Evolutionary conservation across 73 alveolate genomes (phyloP).

Genomic region (Strombidium stylifer): DNA sequence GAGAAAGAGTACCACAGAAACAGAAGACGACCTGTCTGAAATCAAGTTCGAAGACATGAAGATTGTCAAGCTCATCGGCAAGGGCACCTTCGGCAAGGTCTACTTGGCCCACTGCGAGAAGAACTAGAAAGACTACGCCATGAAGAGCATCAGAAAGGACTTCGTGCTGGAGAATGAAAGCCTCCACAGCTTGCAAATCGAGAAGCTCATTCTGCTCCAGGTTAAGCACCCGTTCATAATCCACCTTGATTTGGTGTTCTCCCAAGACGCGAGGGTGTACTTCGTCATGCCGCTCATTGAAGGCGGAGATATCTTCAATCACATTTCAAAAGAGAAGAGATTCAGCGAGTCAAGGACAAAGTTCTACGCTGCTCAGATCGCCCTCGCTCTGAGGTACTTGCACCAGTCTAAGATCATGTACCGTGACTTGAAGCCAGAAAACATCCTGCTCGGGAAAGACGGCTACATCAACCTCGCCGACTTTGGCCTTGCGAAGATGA

Average conservation of each 20-base stretch:
- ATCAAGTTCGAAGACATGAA: slow-evolving; percentile 31
- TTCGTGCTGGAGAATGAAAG: slow-evolving; percentile 75
- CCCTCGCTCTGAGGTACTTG: slow-evolving; percentile 73
- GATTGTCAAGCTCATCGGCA: slow-evolving; percentile 51
- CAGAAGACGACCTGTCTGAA: background rate
- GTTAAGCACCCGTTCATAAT: slow-evolving; percentile 81
- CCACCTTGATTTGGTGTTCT: slow-evolving; percentile 68
- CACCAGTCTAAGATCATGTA: slow-evolving; percentile 68
- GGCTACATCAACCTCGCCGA: slow-evolving; percentile 80
- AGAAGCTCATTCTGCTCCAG: slow-evolving; percentile 70
- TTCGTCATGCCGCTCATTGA: slow-evolving; percentile 71
- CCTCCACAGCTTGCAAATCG: slow-evolving; percentile 66
- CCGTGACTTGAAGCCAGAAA: slow-evolving; percentile 91
- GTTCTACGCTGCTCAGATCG: slow-evolving; percentile 80
- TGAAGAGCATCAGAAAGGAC: slow-evolving; percentile 82
- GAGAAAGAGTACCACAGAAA: background rate
- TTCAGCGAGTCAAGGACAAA: slow-evolving; percentile 71
- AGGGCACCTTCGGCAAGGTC: slow-evolving; percentile 82
- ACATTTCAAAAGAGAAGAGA: slow-evolving; percentile 58
- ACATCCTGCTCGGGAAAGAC: slow-evolving; percentile 70
- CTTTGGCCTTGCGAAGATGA: slow-evolving; percentile 82
- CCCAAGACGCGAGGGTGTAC: slow-evolving; percentile 73
- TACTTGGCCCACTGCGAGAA: slow-evolving; percentile 41
- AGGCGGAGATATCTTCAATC: slow-evolving; percentile 85
- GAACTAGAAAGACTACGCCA: slow-evolving; percentile 55